Conservation (phyloP, 768 basidiomycete species). For the Ramaria sp. region DNA sequence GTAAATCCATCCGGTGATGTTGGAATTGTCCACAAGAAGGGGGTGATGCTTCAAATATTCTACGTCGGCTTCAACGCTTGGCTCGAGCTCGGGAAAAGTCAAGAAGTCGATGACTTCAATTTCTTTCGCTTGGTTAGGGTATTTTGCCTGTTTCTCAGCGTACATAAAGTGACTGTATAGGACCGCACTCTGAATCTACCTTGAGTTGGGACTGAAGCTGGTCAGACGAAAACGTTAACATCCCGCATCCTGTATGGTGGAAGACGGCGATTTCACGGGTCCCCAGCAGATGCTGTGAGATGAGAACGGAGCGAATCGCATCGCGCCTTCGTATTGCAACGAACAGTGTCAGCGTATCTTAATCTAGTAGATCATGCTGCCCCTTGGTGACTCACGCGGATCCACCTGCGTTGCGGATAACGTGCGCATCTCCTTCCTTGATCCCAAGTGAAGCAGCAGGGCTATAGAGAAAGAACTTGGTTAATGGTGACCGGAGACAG, state of each 20-base stretch:
- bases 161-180: neutral
- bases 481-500: neutral
- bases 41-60: constrained; percentile 44
- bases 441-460: constrained; percentile 49
- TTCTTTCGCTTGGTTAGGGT: constrained; percentile 15
- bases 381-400: constrained; percentile 34
- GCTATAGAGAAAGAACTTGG: constrained; percentile 20
- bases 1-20: constrained; percentile 57
- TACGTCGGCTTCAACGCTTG: constrained; percentile 48
- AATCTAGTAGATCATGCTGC: neutral
- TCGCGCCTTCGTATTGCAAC: constrained; percentile 35
- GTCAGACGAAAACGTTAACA: constrained; percentile 49
- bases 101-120: constrained; percentile 45
- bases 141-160: neutral
- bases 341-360: neutral
- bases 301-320: constrained; percentile 52
- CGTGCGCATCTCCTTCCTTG: constrained; percentile 56
- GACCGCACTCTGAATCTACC: constrained; percentile 16
- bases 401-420: constrained; percentile 69
- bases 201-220: constrained; percentile 41
- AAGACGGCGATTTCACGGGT: constrained; percentile 58
- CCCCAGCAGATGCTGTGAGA: constrained; percentile 63
- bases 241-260: constrained; percentile 66
- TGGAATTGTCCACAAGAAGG: constrained; percentile 40
- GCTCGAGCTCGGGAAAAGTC: constrained; percentile 40